Base-by-base conservation (phyloP, 129 eudicot genomes). In the Centrapalus pauciflorus region DNA sequence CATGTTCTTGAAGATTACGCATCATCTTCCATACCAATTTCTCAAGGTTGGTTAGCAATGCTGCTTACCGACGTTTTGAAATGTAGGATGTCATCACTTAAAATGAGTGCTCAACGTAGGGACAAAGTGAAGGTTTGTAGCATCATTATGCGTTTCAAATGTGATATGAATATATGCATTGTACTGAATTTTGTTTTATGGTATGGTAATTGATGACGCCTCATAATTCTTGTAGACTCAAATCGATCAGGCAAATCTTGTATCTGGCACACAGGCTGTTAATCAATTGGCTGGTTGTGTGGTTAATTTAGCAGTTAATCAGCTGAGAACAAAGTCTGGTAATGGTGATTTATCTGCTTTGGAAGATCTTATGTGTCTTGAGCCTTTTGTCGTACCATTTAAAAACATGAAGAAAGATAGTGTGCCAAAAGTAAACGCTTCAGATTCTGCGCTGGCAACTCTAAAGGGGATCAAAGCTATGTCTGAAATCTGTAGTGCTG, bases 41-140 rank as follows among this genome's bases (percentile, higher is more conserved):
- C 97, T 77, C 95, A 89, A 84, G 99, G 87, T 59, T 94, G 97
- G 99, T 73, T 94, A 64, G 82, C 97, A 75, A 80, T 89, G 51
- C 70, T 94, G 80, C 58, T 94, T 13, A 78, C 75, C 52, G 95
- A 89, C 74, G 41, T 80, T 81, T 41, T 94, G 76, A 84, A 74
- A 49, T 70, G 58, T 56, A 77, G 72, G 57, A 86, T 75, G 67
- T 52, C 73, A 38, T 79, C 90, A 69, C 64, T 63, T 25, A 86
- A 84, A 66, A 95, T 73, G 69, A 86, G 46, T 64, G 55, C 71
- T 70, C 93, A 78, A 69, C 87, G 72, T 6, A 75, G 77, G 67
- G 90, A 85, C 69, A 83, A 84, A 85, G 96, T 94, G 74, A 94
- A 94, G 99, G 97, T 89, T 41, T 29, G 87, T 75, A 35, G 64